Evolutionary conservation across 2,329 filamentous ascomycete genomes (phyloP).

Genomic region (Madurella fahalii): DNA sequence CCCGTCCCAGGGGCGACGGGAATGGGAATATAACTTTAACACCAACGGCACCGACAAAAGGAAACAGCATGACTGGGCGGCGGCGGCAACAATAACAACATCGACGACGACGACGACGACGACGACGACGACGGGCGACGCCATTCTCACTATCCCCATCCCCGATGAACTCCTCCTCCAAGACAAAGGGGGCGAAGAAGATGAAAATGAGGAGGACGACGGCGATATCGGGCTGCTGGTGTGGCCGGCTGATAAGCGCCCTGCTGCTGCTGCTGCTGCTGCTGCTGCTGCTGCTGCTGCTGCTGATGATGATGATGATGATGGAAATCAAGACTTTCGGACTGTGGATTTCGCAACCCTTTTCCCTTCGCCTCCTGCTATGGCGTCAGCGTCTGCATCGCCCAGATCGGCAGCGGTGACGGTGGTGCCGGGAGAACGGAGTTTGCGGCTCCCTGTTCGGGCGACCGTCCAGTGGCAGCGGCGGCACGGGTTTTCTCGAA

Average conservation of each 20-base stretch:
- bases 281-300: too few relatives aligned
- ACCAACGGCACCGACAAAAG: background rate
- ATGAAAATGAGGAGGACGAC: background rate
- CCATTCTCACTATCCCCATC: background rate
- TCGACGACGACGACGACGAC: too few relatives aligned
- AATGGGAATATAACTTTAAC: background rate
- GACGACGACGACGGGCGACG: background rate
- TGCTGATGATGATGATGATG: background rate
- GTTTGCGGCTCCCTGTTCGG: background rate
- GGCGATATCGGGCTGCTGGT: background rate
- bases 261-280: background rate
- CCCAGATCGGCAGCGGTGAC: background rate
- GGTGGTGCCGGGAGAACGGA: background rate
- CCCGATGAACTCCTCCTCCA: background rate
- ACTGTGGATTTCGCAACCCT: background rate
- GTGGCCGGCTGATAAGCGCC: background rate
- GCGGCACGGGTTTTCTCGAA: background rate
- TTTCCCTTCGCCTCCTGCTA: background rate
- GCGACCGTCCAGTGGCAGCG: too few relatives aligned
- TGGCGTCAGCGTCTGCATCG: background rate
- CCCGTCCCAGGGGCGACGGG: too few relatives aligned
- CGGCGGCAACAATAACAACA: too few relatives aligned
- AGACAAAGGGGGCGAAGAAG: background rate
- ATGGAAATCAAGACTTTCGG: background rate
- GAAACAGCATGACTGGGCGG: background rate